Percentiles rank a stretch among this genome's conserved stretches.
phyloP scores from a whole-genome alignment of 257 asterid genomes.

The Solanum stenotomum region DNA sequence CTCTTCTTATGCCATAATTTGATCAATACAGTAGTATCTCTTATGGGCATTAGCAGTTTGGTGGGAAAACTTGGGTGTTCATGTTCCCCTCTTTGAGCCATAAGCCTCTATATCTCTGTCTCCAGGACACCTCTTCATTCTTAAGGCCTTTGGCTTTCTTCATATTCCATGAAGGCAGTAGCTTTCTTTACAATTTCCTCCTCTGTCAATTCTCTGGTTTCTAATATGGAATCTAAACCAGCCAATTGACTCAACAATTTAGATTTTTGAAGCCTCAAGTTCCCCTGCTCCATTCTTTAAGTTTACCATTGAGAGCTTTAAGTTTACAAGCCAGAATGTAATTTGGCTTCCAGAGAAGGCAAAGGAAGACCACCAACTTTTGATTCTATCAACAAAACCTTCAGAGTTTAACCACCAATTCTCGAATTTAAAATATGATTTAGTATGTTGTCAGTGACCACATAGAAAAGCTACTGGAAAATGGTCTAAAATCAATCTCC shows the following conservation, averaged over 20 bases:
- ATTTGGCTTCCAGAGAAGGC: background rate
- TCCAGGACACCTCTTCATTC: background rate
- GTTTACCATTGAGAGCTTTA: background rate
- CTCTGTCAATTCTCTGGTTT: background rate
- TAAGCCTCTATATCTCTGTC: background rate
- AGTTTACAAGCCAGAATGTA: background rate
- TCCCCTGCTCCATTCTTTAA: background rate
- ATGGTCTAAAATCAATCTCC: background rate
- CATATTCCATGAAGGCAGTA: background rate
- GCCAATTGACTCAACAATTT: background rate
- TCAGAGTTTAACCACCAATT: background rate
- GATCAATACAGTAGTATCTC: background rate
- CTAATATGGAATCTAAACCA: background rate
- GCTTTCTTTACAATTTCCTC: background rate
- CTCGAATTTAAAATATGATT: background rate
- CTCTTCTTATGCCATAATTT: background rate
- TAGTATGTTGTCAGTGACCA: background rate
- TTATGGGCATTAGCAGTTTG: background rate
- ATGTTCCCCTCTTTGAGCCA: background rate
- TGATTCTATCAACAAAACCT: background rate
- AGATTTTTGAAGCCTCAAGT: background rate
- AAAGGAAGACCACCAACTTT: background rate
- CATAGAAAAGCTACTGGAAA: background rate
- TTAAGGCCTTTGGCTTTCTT: background rate
- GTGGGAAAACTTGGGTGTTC: background rate